These are phyloP conservation scores for Tolypocladium paradoxum DNA, from an alignment of 2,329 filamentous ascomycete genomes.

Conservation along the genomic window DNA sequence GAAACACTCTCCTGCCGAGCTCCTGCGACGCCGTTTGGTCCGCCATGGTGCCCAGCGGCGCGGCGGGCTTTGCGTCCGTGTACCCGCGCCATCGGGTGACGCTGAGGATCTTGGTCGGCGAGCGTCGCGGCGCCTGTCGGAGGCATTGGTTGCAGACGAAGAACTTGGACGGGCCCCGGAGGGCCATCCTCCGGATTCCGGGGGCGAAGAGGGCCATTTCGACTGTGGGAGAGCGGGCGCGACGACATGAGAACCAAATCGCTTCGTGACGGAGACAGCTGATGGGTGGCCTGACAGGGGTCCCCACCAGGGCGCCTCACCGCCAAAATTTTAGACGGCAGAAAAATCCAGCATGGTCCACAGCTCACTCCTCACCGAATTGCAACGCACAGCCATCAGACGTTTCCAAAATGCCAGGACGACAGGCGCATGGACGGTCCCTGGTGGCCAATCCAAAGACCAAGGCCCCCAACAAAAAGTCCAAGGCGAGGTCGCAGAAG, in stretches of 20 bases:
- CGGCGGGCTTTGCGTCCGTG: constrained; percentile 20
- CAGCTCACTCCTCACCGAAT: neutral
- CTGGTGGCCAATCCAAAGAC: constrained; percentile 29
- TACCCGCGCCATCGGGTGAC: constrained; percentile 27
- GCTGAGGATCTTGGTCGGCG: constrained; percentile 28
- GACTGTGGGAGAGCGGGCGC: neutral
- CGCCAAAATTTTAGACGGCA: constrained; percentile 21
- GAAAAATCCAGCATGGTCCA: constrained; percentile 16
- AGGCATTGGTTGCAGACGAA: constrained; percentile 41
- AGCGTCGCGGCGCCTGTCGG: constrained; percentile 18
- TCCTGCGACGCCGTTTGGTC: constrained; percentile 13
- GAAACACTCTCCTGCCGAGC: constrained; percentile 30
- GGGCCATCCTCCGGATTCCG: constrained; percentile 28
- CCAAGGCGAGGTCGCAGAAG: constrained; percentile 36
- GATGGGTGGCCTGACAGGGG: constrained; percentile 18
- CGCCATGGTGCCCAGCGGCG: constrained; percentile 16
- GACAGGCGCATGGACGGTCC: constrained; percentile 46
- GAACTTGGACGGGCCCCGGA: constrained; percentile 26
- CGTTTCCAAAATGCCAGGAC: constrained; percentile 38
- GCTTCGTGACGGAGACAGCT: constrained; percentile 7
- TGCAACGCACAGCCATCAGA: neutral
- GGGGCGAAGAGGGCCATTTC: constrained; percentile 32
- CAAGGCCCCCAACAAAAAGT: constrained; percentile 26
- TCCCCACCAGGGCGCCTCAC: constrained; percentile 18
- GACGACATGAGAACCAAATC: neutral